Conservation (phyloP, 2,329 filamentous ascomycete species). For the Aspergillus neoniger region DNA sequence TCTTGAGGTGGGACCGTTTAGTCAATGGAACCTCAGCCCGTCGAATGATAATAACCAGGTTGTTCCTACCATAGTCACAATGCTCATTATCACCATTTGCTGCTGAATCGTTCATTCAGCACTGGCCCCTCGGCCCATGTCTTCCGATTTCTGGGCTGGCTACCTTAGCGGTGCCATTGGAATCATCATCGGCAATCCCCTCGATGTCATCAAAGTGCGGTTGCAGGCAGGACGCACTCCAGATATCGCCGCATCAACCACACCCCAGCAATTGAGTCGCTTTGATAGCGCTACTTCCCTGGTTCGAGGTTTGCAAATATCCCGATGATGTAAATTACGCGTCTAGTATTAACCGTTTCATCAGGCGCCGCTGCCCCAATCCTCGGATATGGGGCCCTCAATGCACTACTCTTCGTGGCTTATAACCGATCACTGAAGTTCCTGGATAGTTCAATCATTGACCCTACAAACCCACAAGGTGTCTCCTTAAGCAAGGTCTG, state of each 20-base stretch:
- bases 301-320: conserved; percentile 38
- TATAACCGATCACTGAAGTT: conserved; percentile 80
- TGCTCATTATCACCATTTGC: neutral
- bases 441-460: conserved; percentile 51
- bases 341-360: conserved; percentile 11
- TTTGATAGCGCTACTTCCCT: conserved; percentile 40
- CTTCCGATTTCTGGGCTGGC: conserved; percentile 90
- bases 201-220: conserved; percentile 78
- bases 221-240: conserved; percentile 65
- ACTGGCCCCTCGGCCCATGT: conserved; percentile 55
- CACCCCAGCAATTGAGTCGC: conserved; percentile 27
- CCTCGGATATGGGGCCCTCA: conserved; percentile 85
- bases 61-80: neutral
- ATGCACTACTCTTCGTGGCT: conserved; percentile 83
- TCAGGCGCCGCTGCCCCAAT: conserved; percentile 80
- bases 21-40: neutral
- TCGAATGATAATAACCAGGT: conserved; percentile 1
- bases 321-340: neutral
- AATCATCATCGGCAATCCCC: conserved; percentile 85
- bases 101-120: neutral
- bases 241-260: conserved; percentile 26
- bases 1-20: conserved; percentile 5
- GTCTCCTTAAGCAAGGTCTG: conserved; percentile 67
- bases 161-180: conserved; percentile 84
- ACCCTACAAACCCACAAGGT: conserved; percentile 47